Base-by-base conservation (phyloP, 768 basidiomycete species). In the Lyophyllum decastes region DNA sequence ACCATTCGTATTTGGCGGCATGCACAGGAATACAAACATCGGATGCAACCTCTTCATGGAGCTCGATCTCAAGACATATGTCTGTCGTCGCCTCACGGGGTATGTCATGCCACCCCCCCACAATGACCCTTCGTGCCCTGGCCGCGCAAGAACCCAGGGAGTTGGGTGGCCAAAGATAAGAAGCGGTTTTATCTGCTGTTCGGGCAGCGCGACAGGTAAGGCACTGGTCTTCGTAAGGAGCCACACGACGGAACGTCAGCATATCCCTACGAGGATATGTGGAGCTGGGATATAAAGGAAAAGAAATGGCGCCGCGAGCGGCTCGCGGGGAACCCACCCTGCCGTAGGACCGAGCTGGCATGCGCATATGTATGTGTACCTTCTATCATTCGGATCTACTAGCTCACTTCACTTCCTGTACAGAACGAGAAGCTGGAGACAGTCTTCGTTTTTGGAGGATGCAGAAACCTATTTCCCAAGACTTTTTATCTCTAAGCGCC, bases 1-100 rank as follows among this genome's bases (percentile, higher is more conserved):
- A 40, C 52, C 79, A 0, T 76, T 76, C 54, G 68, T 78, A 14
- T 78, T 79, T 52, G 75, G 73, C 2, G 78, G 77, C 2, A 61
- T 60, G 2, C 70, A 74, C 50, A 46, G 55, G n/a, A 58, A 33
- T 10, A 69, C 64, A 9, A 57, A 54, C 16, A 61, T 77, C 43
- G 76, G 76, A 12, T 71, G 70, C 52, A 76, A 78, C 60, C 58
- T 75, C 35, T 71, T 78, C 63, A 72, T 73, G 62, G 71, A 65
- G 16, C 66, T 79, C 11, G 70, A 78, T 58, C 52, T 78, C 19
- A 60, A 63, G 53, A 75, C 70, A 22, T 57, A 57, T 46, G 63
- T 60, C 24, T 78, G 58, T 57, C 54, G 61, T 17, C 41, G 61
- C 21, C 49, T 60, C 12, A 60, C 22, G 34, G 72, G 72, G 11